Evolutionary conservation across 495 filamentous ascomycete genomes (phyloP), one percentile per base, ranked within the genome.

Genomic region (Cairneyella variabilis): DNA sequence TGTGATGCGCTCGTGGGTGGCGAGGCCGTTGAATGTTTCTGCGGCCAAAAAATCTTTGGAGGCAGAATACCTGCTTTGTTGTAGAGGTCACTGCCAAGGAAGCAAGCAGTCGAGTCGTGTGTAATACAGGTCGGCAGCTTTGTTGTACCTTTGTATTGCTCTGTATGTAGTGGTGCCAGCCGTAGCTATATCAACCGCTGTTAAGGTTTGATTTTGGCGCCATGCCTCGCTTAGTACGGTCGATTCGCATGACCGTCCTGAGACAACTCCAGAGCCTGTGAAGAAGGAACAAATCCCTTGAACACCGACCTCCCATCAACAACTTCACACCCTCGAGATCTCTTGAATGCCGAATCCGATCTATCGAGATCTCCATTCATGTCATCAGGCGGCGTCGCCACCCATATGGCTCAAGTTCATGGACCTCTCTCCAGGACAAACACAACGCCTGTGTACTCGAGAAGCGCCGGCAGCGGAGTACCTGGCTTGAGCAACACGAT

Each of bases 401-500:
- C 45, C 65, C 67, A 54, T 53, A 76, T 75, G 75, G 75, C 74
- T 59, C 67, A 75, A 67, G 69, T 71, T 67, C 73, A 65, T 56
- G 59, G 59, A 51, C 62, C 76, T 51, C 63, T 76, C 51, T 65
- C 54, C 11, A 51, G 75, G 68, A 78, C 74, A 61, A 75, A 76
- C 62, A 77, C 76, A 56, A 69, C 68, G 62, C 73, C 74, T 50
- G 67, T 70, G 51, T 72, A 71, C 62, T 60, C 66, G 51, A 64
- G 55, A 41, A 49, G 38, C 46, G 58, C 69, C 53, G 62, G 34
- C 22, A 48, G 21, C 39, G 56, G 66, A 56, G 43, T 68, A 43
- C 63, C 68, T 63, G 63, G 61, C 51, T 36, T 65, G 40, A 60
- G 57, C 55, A 59, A 60, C 49, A 70, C 64, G 21, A 78, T 74